Evolutionary conservation across 2,329 filamentous ascomycete species (phyloP).

Genomic region (Onygena corvina): DNA sequence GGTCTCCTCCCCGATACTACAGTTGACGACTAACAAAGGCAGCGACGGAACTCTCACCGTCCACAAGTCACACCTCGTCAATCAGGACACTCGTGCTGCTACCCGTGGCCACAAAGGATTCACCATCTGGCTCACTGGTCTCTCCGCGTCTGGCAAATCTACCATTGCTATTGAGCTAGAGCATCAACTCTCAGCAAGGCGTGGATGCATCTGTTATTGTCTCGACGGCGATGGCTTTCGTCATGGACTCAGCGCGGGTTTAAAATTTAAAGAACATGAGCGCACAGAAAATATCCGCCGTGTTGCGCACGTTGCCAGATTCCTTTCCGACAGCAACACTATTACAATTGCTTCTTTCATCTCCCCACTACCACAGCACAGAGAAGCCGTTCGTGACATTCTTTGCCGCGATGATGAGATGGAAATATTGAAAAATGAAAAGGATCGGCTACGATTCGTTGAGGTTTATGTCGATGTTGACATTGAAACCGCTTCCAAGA

Average conservation of each 20-base stretch:
- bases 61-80: constrained; percentile 32
- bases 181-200: constrained; percentile 68
- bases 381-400: constrained; percentile 71
- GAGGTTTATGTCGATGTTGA: constrained; percentile 91
- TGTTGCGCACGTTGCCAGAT: constrained; percentile 90
- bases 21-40: constrained; percentile 8
- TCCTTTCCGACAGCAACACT: constrained; percentile 82
- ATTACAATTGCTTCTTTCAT: constrained; percentile 95
- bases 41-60: constrained; percentile 36
- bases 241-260: constrained; percentile 94
- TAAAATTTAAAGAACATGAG: constrained; percentile 86
- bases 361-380: constrained; percentile 81
- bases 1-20: background rate
- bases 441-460: constrained; percentile 61
- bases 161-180: constrained; percentile 94
- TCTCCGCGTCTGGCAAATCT: constrained; percentile 92
- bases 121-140: constrained; percentile 95
- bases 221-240: constrained; percentile 97
- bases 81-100: constrained; percentile 30
- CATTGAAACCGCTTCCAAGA: constrained; percentile 80
- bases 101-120: constrained; percentile 72
- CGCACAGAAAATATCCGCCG: constrained; percentile 96
- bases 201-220: constrained; percentile 74
- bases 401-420: constrained; percentile 47
- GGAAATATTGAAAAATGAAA: constrained; percentile 21